Evolutionary conservation across 495 filamentous ascomycete genomes (phyloP), one percentile per base, ranked within the genome.

Genomic region (Friedmanniomyces simplex): DNA sequence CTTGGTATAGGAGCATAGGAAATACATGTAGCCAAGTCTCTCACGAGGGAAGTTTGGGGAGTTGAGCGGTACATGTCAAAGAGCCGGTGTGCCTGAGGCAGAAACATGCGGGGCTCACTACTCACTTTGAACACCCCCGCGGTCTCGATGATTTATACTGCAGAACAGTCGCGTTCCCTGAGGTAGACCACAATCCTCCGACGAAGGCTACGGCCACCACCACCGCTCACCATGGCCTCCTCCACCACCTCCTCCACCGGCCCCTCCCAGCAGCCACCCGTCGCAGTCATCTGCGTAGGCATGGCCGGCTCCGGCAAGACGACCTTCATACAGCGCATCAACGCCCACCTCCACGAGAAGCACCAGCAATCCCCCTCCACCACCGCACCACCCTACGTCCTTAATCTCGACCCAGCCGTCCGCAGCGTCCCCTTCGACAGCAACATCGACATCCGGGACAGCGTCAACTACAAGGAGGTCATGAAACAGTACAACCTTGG

Each of bases 261-360:
- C n/a, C 50, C 61, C 52, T 52, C 60, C 43, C 57, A 60, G 34
- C 54, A 54, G 45, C 39, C 55, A 36, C 81, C 84, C 32, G 82
- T 86, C 18, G 86, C 87, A 56, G 83, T 98, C 61, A 88, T 98
- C 63, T 96, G 91, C 72, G 82, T 98, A 13, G 93, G 93, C 76
- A 97, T 98, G 93, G 93, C 93, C 63, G 89, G 91, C 59, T 95
- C 89, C 3, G 94, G 93, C 64, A 98, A 98, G 75, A 96, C 91
- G 1, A 97, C 93, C 0, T 97, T 98, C 70, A 96, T 97, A 89
- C 93, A 96, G 66, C 81, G 93, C 64, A 91, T 97, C 66, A 95
- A 94, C 68, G 83, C 91, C 1, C 77, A 98, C 65, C 82, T 96
- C 3, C 89, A 96, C 66, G 76, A 79, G 12, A 76, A 87, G 66